Conservation (phyloP, 2,329 filamentous ascomycete genomes). For the Pseudogymnoascus sp. region DNA sequence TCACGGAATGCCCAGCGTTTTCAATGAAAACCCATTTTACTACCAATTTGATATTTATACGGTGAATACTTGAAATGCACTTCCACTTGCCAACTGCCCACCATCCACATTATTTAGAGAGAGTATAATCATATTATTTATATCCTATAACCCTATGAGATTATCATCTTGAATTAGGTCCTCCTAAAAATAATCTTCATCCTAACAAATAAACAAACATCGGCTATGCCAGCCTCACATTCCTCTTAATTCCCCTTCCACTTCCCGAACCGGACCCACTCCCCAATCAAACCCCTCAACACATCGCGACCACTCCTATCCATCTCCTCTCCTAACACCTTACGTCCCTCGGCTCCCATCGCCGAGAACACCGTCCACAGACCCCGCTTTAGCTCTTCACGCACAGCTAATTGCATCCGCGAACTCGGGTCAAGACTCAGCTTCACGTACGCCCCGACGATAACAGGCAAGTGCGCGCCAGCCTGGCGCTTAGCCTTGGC, state of each 20-base stretch:
- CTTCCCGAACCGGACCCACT: slow-evolving; percentile 57
- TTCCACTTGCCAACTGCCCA: neutral
- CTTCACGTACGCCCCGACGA: slow-evolving; percentile 53
- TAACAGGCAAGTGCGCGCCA: slow-evolving; percentile 54
- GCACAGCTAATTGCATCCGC: slow-evolving; percentile 42
- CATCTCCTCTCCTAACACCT: slow-evolving; percentile 52
- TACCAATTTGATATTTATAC: neutral
- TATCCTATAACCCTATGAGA: neutral
- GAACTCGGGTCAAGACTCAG: slow-evolving; percentile 47
- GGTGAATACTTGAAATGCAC: too few relatives aligned
- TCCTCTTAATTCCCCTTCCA: slow-evolving; percentile 38
- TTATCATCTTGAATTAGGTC: neutral
- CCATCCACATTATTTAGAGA: neutral
- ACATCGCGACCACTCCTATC: slow-evolving; percentile 53
- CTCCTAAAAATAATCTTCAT: neutral
- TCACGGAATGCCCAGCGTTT: neutral
- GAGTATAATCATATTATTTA: neutral
- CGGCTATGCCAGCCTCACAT: neutral
- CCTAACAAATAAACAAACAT: neutral
- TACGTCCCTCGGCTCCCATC: slow-evolving; percentile 46
- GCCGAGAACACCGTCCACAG: slow-evolving; percentile 53
- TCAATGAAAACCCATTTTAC: neutral
- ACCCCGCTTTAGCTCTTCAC: slow-evolving; percentile 50
- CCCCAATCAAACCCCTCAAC: slow-evolving; percentile 50
- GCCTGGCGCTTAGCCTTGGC: slow-evolving; percentile 55